Base-by-base conservation (phyloP, 116 monocot species). In the Phalaenopsis hybrid region DNA sequence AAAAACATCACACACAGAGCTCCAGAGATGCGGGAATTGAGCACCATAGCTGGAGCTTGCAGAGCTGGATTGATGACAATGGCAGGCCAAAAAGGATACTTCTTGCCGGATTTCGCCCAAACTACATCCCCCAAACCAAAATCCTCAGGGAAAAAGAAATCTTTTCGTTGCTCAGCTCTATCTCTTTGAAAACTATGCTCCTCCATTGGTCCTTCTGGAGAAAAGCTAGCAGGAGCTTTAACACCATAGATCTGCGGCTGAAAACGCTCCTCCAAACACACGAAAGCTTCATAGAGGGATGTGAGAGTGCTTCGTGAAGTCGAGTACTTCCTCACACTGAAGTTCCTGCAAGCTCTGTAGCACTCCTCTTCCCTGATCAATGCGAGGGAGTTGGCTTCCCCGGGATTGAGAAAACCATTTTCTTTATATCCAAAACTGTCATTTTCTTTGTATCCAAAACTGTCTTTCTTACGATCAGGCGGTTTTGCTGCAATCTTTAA, bases 1-100 rank as follows among this genome's bases (percentile, higher is more conserved):
- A 94, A 92, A 51, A 92, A 92, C 94, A 94, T 96, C 23, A 96
- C 92, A 55, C 96, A 96, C 33, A 91, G 68, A 25, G 92, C 83
- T 25, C 96, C 87, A 6, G 91, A 84, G 72, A 92, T 79, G 80
- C 92, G 86, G 18, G 83, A 89, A 65, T 92, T 85, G 21, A 96
- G 81, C 44, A 96, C 92, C 37, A 76, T 76, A 20, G 85, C 80
- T 0, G 92, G 91, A 13, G 92, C 92, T 44, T 92, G 85, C 78
- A 79, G 80, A 83, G 86, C 65, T n/a, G 96, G 88, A 77, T 96
- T 92, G 65, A 96, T 91, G 18, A 96, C 91, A 18, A 89, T 57
- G 6, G 96, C 92, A n/a, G 96, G 96, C 96, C 96, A 96, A 68
- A 87, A 81, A 3, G 96, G 92, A 84, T 83, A 87, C 78, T 83